Base-by-base conservation (phyloP, 116 monocot species). In the Thalassia testudinum region DNA sequence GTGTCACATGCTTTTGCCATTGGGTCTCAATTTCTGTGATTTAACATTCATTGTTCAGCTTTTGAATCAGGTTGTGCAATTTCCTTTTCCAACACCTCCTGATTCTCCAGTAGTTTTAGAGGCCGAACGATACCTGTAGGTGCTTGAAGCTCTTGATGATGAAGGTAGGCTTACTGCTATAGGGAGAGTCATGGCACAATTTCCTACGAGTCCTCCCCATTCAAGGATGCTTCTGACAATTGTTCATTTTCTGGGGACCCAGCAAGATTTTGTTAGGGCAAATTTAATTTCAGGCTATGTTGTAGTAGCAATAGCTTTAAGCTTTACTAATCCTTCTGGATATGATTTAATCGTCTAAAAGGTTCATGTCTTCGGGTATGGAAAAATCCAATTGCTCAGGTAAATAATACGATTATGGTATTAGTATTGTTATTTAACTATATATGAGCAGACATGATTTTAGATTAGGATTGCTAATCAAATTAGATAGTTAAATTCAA, bases 1-100 rank as follows among this genome's bases (percentile, higher is more conserved):
- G 7, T 40, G 14, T 40, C 14, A 40, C 40, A 8, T 40, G 7
- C 40, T 40, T 40, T 14, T 8, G 14, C 14, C 14, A 40, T 40
- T 8, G 40, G 14, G 40, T 40, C 14, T 8, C 40, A 40, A 40
- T 8, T 40, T 40, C 14, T 8, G 14, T 40, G 14, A 40, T n/a
- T n/a, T n/a, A n/a, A n/a, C n/a, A n/a, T n/a, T n/a, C n/a, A n/a
- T n/a, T n/a, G n/a, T n/a, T n/a, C 14, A 14, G 7, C 38, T 16
- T 54, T 28, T 47, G 13, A 50, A 62, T 5, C 51, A 97, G 97
- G 97, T 89, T 68, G 85, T 27, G 62, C 84, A 97, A 60, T 97
- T 97, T 65, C 97, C 97, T 45, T 97, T 97, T 61, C 97, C 97
- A 47, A 85, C 97, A 38, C 81, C 85, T 57, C 97, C 97, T 22